Percentiles rank a stretch among this genome's conserved stretches.
phyloP scores from a whole-genome alignment of 2,329 filamentous ascomycete genomes.

The Tolypocladium album region DNA sequence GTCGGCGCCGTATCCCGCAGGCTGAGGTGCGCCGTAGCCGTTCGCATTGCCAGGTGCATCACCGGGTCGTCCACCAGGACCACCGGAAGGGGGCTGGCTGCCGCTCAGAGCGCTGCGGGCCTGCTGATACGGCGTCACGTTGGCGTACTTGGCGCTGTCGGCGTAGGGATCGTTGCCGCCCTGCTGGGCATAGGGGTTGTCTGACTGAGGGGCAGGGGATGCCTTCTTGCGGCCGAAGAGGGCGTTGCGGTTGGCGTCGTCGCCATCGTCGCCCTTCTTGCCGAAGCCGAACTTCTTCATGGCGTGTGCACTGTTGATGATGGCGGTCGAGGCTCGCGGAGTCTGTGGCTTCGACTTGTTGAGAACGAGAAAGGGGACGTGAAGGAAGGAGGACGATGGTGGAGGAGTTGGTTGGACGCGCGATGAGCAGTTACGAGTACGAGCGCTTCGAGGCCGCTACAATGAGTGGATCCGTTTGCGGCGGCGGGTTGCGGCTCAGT shows the following conservation, averaged over 20 bases:
- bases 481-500: background rate
- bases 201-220: slow-evolving; percentile 29
- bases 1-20: slow-evolving; percentile 40
- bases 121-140: slow-evolving; percentile 35
- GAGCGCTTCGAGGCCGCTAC: no score
- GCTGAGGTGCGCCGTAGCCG: slow-evolving; percentile 11
- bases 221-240: slow-evolving; percentile 45
- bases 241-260: slow-evolving; percentile 36
- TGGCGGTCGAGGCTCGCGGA: background rate
- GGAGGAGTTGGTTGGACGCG: background rate
- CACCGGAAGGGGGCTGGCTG: slow-evolving; percentile 13
- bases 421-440: background rate
- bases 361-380: background rate
- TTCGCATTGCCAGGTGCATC: slow-evolving; percentile 3
- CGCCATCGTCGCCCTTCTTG: slow-evolving; percentile 41
- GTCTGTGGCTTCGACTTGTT: background rate
- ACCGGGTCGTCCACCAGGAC: background rate
- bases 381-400: background rate
- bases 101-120: slow-evolving; percentile 24
- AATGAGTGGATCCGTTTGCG: background rate
- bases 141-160: slow-evolving; percentile 33
- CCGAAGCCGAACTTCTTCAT: slow-evolving; percentile 54
- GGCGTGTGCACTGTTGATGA: background rate
- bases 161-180: slow-evolving; percentile 43
- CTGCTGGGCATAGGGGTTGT: slow-evolving; percentile 49